phyloP scores from a whole-genome alignment of 805 yeast genomes.

The Candida silvatica region DNA sequence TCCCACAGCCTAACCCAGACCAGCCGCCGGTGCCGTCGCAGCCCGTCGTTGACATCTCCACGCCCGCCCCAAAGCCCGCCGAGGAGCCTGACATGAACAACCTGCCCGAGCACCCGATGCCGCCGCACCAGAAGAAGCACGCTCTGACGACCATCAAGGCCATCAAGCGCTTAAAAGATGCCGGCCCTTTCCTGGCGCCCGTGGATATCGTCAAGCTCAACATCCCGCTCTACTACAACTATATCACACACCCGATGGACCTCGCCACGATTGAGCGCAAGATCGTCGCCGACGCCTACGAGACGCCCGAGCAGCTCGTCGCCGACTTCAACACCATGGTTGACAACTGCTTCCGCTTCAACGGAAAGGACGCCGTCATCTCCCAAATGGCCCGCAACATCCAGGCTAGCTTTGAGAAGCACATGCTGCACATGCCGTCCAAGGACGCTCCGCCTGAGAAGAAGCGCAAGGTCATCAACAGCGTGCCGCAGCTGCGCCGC shows the following conservation, averaged over 20 bases:
- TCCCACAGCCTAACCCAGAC: not conserved
- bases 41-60: constrained; percentile 19
- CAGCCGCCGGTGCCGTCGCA: not conserved
- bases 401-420: constrained; percentile 89
- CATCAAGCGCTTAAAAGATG: constrained; percentile 84
- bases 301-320: constrained; percentile 54
- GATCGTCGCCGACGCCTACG: constrained; percentile 61
- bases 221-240: constrained; percentile 84
- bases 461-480: constrained; percentile 28
- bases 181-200: constrained; percentile 81
- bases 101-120: constrained; percentile 59
- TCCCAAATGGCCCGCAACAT: constrained; percentile 88
- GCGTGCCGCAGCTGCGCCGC: constrained; percentile 59
- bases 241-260: constrained; percentile 87
- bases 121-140: constrained; percentile 77
- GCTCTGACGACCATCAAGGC: constrained; percentile 75
- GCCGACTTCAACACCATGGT: constrained; percentile 84
- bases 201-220: constrained; percentile 85
- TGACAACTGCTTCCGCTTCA: constrained; percentile 70
- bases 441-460: constrained; percentile 28
- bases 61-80: constrained; percentile 72
- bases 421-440: constrained; percentile 85
- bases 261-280: constrained; percentile 83
- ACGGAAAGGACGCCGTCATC: constrained; percentile 76
- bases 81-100: constrained; percentile 66